A percentile compares a stretch with the other conserved stretches of the same genome.
Conservation (phyloP, 139 green algal genomes). For the Eudorina sp. region DNA sequence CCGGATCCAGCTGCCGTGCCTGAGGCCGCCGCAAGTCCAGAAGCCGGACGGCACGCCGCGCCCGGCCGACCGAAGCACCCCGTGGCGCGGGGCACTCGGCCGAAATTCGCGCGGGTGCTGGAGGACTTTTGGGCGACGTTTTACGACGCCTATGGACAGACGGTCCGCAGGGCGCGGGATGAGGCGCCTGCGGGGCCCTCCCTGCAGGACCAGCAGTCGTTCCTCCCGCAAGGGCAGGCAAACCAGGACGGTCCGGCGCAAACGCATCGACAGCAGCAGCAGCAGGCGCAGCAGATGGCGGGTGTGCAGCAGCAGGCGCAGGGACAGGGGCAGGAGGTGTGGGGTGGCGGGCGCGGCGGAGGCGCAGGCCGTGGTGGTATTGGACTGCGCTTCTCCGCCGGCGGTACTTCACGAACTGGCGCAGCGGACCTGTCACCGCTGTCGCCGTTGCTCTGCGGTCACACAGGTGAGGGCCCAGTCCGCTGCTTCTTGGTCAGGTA, state of each 20-base stretch:
- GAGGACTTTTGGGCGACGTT: slow-evolving; percentile 70
- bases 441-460: slow-evolving; percentile 36
- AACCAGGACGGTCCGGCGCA: too few species aligned
- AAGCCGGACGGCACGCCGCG: neutral
- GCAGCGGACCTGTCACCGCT: too few species aligned
- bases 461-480: slow-evolving; percentile 41
- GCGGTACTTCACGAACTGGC: too few species aligned
- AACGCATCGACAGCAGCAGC: slow-evolving; percentile 30
- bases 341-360: neutral
- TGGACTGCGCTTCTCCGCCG: too few species aligned
- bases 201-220: too few species aligned
- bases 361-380: neutral
- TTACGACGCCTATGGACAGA: slow-evolving; percentile 68
- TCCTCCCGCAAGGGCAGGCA: too few species aligned
- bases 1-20: neutral
- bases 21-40: neutral
- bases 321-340: neutral
- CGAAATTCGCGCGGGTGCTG: slow-evolving; percentile 60
- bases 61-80: neutral
- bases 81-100: slow-evolving; percentile 25
- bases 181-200: neutral
- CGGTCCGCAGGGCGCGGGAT: neutral
- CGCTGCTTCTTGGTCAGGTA: too few species aligned
- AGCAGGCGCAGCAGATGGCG: neutral
- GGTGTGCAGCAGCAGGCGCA: neutral